Conservation (phyloP, 2,329 filamentous ascomycete genomes). For the Botrytis tulipae region DNA sequence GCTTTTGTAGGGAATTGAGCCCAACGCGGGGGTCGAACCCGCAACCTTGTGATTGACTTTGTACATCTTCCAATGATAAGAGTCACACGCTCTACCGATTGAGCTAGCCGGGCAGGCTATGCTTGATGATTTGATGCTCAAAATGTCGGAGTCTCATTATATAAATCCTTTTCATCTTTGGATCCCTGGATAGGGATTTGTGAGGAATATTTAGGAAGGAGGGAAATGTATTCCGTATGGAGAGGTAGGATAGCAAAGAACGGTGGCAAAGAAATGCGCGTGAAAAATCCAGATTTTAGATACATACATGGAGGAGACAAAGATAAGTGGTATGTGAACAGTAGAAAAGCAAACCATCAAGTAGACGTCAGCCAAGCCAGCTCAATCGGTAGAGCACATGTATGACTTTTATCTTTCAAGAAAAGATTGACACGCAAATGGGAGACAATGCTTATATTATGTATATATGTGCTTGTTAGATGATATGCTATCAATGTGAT, state of each 20-base stretch:
- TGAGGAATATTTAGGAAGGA: not conserved
- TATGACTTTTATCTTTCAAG: conserved; percentile 32
- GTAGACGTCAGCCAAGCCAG: conserved; percentile 28
- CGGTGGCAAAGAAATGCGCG: not conserved
- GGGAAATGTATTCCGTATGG: not conserved
- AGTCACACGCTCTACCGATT: conserved; percentile 39
- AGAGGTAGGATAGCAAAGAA: not conserved
- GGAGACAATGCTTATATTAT: not conserved
- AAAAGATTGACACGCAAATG: not conserved
- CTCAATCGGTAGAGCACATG: conserved; percentile 39
- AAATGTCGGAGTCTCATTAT: fast-evolving
- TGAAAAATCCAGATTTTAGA: not conserved
- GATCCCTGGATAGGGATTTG: not conserved
- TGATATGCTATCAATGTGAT: not conserved
- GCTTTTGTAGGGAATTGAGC: conserved; percentile 27
- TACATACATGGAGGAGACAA: not conserved
- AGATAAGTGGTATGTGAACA: not conserved
- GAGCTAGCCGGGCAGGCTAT: conserved; percentile 34
- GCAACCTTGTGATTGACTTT: conserved; percentile 43
- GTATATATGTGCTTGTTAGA: not conserved
- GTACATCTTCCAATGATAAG: conserved; percentile 25
- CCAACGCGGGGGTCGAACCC: conserved; percentile 45
- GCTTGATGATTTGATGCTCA: not conserved
- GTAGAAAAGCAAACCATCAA: not conserved
- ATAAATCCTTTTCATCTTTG: fast-evolving